Base-by-base conservation (phyloP, 2,329 filamentous ascomycete genomes). In the Colletotrichum agaves region DNA sequence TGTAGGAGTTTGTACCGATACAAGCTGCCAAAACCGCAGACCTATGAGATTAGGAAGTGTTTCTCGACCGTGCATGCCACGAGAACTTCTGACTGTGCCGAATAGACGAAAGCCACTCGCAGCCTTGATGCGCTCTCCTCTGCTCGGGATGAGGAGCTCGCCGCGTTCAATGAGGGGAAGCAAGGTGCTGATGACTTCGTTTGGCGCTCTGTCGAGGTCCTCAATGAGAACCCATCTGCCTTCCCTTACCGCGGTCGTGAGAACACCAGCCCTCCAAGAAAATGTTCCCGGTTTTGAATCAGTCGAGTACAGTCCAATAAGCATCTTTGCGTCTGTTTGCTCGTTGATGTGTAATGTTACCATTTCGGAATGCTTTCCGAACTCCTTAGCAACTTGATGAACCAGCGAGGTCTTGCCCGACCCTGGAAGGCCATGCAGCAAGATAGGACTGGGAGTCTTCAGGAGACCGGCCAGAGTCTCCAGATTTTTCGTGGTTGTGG, bases 221-320 rank as follows among this genome's bases (percentile, higher is more conserved):
- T 99, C 97, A 67, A 99, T 97, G 71, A 99, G 84, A 6, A 99
- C 92, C 97, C 96, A 99, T 74, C 95, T 88, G 15, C 96, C 97
- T 82, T 99, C 95, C 75, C 88, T 91, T 3, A 98, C 94, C 39
- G 97, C 97, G 33, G 93, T 97, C 0, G 96, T 98, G 72, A 99
- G 83, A 19, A 98, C 93, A 79, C 96, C 96, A 3, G 96, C 89
- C 67, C 93, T 89, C 96, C 96, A 99, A 57, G 88, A 88, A 76
- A 99, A 99, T 10, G 93, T 94, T 1, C 94, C 94, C 1, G 94
- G 94, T 69, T 91, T 92, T 15, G 91, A 88, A 65, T 94, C 94
- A 21, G 94, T 96, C 1, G 95, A 93, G 79, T 99, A 98, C 76
- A 98, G 89, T 3, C 96, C 96, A 70, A 99, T 89, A 44, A 99